Percentiles rank a stretch among this genome's conserved stretches.
These are phyloP conservation scores for Mycena metata DNA, from an alignment of 768 basidiomycete species.

Conservation along the genomic window DNA sequence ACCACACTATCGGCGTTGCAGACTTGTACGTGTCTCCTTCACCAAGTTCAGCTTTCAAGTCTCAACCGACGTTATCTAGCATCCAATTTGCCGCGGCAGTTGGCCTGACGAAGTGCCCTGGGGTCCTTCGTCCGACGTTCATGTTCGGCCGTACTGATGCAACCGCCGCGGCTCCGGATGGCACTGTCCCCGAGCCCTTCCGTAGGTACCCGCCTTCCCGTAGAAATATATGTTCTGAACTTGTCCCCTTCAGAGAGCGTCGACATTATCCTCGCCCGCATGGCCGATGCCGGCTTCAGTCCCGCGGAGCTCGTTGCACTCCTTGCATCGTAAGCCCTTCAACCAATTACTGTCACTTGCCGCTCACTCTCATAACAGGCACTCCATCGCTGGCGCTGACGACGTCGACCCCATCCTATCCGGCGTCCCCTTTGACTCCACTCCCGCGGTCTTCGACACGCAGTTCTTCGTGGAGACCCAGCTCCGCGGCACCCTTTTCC, in stretches of 20 bases:
- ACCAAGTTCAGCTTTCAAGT: too few relatives aligned
- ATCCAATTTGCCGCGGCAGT: constrained; percentile 50
- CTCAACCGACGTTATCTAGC: too few relatives aligned
- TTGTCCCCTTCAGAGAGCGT: constrained; percentile 11
- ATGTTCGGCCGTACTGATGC: background rate
- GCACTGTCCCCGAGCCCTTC: constrained; percentile 41
- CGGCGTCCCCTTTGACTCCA: constrained; percentile 36
- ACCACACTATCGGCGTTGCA: constrained; percentile 41
- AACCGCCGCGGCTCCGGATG: constrained; percentile 27
- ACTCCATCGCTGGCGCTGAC: too few relatives aligned
- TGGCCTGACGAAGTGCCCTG: constrained; percentile 47
- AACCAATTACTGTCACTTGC: too few relatives aligned
- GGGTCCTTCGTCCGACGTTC: constrained; percentile 46
- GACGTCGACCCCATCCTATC: too few relatives aligned
- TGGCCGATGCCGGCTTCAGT: constrained; percentile 42
- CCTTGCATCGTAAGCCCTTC: constrained; percentile 6
- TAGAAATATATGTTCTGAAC: background rate
- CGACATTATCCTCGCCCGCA: constrained; percentile 35
- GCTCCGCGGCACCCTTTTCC: constrained; percentile 22
- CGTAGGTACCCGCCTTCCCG: background rate
- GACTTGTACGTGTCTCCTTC: too few relatives aligned
- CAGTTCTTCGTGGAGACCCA: constrained; percentile 42
- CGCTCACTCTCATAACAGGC: too few relatives aligned
- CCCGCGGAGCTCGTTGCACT: constrained; percentile 43
- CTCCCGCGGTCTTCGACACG: constrained; percentile 39